Conservation (phyloP, 148 eudicot genomes). For the Limonium bicolor region DNA sequence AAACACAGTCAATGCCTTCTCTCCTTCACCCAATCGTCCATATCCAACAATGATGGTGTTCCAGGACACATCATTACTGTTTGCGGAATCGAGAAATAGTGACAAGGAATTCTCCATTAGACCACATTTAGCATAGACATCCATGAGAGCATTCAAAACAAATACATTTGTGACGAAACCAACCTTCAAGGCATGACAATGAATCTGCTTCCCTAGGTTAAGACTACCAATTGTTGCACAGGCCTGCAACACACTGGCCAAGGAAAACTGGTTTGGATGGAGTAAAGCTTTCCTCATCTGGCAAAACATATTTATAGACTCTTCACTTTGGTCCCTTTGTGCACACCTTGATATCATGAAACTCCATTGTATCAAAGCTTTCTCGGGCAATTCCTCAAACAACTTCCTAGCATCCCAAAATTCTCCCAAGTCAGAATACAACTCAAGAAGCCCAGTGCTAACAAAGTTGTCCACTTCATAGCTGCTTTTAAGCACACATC, state of each 20-base stretch:
- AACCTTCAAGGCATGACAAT: constrained; percentile 36
- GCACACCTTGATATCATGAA: constrained; percentile 78
- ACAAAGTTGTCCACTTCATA: constrained; percentile 58
- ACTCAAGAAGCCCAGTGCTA: constrained; percentile 49
- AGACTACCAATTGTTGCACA: constrained; percentile 30
- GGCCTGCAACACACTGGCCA: constrained; percentile 75
- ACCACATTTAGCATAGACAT: constrained; percentile 80
- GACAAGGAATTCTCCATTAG: constrained; percentile 37
- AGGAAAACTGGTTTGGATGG: constrained; percentile 62
- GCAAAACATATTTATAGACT: constrained; percentile 42
- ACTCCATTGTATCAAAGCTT: constrained; percentile 72
- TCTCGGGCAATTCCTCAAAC: constrained; percentile 52
- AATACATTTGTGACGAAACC: constrained; percentile 48
- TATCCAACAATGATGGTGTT: constrained; percentile 76
- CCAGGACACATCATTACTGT: constrained; percentile 70
- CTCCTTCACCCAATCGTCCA: constrained; percentile 48
- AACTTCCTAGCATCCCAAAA: constrained; percentile 41
- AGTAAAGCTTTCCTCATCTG: constrained; percentile 50
- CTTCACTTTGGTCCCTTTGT: constrained; percentile 43
- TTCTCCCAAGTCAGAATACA: constrained; percentile 54
- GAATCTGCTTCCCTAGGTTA: constrained; percentile 49
- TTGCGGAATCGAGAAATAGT: constrained; percentile 34
- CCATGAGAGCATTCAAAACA: constrained; percentile 75
- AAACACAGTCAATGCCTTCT: constrained; percentile 51
- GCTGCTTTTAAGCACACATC: constrained; percentile 38